These are phyloP conservation scores for Penicillium pulvis DNA, from an alignment of 495 filamentous ascomycete species.

Conservation along the genomic window DNA sequence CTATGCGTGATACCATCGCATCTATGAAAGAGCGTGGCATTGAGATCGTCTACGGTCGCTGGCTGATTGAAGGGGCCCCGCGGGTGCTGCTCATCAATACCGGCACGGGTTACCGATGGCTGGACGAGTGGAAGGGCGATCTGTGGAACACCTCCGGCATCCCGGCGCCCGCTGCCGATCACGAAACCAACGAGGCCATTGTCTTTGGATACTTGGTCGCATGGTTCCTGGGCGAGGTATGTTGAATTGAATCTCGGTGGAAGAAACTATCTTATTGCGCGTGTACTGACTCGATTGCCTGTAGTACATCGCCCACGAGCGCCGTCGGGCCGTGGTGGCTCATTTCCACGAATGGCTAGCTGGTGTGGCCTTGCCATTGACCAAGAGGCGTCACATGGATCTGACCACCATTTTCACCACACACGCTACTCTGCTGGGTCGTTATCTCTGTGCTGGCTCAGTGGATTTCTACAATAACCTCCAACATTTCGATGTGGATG, in stretches of 20 bases:
- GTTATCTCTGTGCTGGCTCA: conserved; percentile 94
- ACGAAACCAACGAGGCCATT: conserved; percentile 96
- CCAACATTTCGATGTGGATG: conserved; percentile 94
- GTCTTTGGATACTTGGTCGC: conserved; percentile 97
- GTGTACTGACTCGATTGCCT: conserved; percentile 3
- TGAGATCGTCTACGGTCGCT: conserved; percentile 87
- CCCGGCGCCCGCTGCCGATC: conserved; percentile 84
- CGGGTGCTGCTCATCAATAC: conserved; percentile 94
- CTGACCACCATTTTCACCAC: conserved; percentile 99
- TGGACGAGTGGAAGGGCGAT: conserved; percentile 97
- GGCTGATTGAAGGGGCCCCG: conserved; percentile 96
- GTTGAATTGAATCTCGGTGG: conserved; percentile 20
- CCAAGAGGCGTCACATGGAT: conserved; percentile 91
- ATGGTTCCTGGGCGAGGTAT: conserved; percentile 96
- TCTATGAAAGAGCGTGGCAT: conserved; percentile 92
- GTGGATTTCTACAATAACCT: conserved; percentile 99
- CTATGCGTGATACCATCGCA: conserved; percentile 77
- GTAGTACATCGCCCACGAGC: conserved; percentile 92
- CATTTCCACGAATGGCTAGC: conserved; percentile 99
- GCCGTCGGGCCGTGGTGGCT: conserved; percentile 84
- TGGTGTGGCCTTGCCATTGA: conserved; percentile 91
- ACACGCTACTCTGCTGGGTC: conserved; percentile 90
- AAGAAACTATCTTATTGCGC: not conserved
- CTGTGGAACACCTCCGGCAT: conserved; percentile 93
- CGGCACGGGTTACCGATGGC: conserved; percentile 82